Conservation (phyloP, 208 protist genomes). For the Porcisia deanei region DNA sequence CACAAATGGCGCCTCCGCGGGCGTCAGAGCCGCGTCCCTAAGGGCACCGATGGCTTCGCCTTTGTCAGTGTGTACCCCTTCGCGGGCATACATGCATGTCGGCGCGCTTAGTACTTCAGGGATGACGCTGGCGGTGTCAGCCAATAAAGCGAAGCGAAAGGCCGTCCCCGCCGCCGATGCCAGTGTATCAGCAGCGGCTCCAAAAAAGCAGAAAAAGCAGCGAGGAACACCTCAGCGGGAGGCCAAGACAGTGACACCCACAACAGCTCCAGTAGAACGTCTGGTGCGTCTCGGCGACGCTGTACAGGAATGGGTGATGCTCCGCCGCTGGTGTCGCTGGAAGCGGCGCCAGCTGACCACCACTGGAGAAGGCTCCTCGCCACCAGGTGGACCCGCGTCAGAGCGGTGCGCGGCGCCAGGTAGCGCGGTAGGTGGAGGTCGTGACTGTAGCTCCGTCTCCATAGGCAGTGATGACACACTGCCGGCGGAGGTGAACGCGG, state of each 20-base stretch:
- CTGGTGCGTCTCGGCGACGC: slow-evolving; percentile 8
- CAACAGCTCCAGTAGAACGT: background rate
- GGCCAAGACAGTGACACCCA: no score
- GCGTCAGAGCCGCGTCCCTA: background rate
- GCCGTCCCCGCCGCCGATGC: background rate
- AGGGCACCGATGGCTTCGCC: background rate
- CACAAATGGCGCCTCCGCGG: background rate
- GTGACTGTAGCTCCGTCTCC: background rate
- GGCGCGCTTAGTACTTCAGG: background rate
- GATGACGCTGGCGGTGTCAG: background rate
- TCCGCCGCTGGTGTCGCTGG: slow-evolving; percentile 17
- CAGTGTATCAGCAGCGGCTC: background rate
- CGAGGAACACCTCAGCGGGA: background rate
- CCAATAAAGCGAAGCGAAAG: background rate
- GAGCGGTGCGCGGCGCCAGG: background rate
- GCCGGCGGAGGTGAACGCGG: slow-evolving; percentile 12
- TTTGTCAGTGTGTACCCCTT: background rate
- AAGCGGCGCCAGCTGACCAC: background rate
- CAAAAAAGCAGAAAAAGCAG: background rate
- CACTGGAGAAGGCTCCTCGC: background rate
- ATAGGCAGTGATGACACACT: background rate
- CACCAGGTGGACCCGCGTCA: background rate
- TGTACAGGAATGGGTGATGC: slow-evolving; percentile 13
- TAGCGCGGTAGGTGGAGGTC: background rate
- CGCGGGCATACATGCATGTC: background rate